Evolutionary conservation across 2,329 filamentous ascomycete genomes (phyloP).

Genomic region (Tolypocladium pustulatum): DNA sequence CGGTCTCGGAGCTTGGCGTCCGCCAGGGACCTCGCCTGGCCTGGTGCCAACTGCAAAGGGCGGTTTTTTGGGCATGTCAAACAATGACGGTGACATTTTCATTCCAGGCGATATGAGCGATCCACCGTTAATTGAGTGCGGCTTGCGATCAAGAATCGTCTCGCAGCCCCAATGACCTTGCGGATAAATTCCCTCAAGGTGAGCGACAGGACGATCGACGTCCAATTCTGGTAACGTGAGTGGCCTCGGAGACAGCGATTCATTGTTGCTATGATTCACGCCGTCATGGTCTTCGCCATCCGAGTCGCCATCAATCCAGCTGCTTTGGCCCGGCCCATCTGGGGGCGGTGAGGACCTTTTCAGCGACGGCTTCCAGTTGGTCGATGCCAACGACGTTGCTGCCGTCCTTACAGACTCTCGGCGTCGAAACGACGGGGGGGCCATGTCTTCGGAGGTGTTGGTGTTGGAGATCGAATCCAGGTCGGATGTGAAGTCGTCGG

Average conservation of each 20-base stretch:
- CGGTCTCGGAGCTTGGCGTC: not conserved
- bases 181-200: not conserved
- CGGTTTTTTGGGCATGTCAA: constrained; percentile 8
- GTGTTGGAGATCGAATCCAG: constrained; percentile 17
- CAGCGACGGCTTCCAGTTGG: constrained; percentile 15
- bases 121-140: constrained; percentile 11
- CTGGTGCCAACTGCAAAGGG: not conserved
- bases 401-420: constrained; percentile 24
- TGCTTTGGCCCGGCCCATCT: constrained; percentile 14
- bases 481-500: constrained; percentile 20
- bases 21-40: not conserved
- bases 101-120: constrained; percentile 2
- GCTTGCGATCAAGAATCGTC: constrained; percentile 10
- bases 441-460: constrained; percentile 19
- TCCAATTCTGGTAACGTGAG: constrained; percentile 15
- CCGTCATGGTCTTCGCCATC: constrained; percentile 17
- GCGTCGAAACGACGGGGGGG: constrained; percentile 20
- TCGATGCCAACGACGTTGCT: constrained; percentile 24
- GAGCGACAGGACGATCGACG: not conserved
- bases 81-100: constrained; percentile 7
- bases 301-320: constrained; percentile 27
- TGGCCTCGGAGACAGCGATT: constrained; percentile 18
- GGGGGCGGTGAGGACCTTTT: constrained; percentile 9
- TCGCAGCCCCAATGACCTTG: constrained; percentile 1
- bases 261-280: constrained; percentile 4